Conservation (phyloP, 2,329 filamentous ascomycete genomes). For the Monilinia vaccinii-corymbosi region DNA sequence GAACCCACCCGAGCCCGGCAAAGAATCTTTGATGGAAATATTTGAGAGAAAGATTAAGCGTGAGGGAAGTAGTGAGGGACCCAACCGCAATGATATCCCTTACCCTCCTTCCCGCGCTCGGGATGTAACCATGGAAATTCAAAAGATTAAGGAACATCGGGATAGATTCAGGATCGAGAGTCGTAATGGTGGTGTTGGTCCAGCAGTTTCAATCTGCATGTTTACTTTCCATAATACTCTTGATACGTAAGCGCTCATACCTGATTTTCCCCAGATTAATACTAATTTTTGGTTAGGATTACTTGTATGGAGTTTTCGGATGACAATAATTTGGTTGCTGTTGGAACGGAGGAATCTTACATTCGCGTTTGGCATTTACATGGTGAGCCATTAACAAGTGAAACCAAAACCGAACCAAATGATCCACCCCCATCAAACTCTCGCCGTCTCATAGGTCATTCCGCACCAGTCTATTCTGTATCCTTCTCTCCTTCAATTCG, state of each 20-base stretch:
- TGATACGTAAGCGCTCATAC: constrained; percentile 55
- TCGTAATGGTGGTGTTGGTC: constrained; percentile 72
- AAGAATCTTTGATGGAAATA: constrained; percentile 69
- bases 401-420: constrained; percentile 50
- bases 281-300: constrained; percentile 44
- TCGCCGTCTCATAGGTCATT: constrained; percentile 75
- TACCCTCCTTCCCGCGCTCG: constrained; percentile 80
- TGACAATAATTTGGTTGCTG: constrained; percentile 78
- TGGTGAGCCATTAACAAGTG: constrained; percentile 68
- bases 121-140: constrained; percentile 89
- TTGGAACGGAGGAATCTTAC: constrained; percentile 87
- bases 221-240: constrained; percentile 97
- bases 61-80: constrained; percentile 79
- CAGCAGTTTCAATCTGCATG: constrained; percentile 85
- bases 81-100: constrained; percentile 69
- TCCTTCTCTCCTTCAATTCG: constrained; percentile 57
- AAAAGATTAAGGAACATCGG: constrained; percentile 85
- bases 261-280: neutral
- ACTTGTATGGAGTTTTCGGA: constrained; percentile 95
- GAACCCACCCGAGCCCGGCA: constrained; percentile 61
- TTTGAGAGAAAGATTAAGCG: constrained; percentile 84
- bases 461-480: constrained; percentile 79
- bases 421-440: constrained; percentile 60
- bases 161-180: constrained; percentile 85
- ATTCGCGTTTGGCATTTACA: constrained; percentile 91